Base-by-base conservation (phyloP, 2,329 filamentous ascomycete species). In the Chrysoporthe deuterocubensis region DNA sequence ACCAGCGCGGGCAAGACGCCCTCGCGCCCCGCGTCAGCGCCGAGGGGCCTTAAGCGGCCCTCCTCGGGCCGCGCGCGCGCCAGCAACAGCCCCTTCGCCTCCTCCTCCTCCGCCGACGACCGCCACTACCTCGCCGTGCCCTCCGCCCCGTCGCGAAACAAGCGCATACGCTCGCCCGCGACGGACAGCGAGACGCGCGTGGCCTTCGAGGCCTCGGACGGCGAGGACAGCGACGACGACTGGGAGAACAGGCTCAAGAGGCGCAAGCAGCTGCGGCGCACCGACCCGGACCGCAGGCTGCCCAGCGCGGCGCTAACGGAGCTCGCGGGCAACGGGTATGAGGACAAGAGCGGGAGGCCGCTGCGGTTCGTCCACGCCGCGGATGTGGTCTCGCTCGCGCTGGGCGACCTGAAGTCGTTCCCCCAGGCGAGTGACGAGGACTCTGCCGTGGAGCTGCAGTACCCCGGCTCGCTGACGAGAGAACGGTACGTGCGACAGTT, bases 361-460 rank as follows among this genome's bases (percentile, higher is more conserved):
- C 76, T 82, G 46, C 75, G 77, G 44, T 83, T 90, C 67, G 84
- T 90, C 40, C 87, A 90, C 72, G 87, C 87, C 4, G 83, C 83
- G 4, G 81, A 88, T 71, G 82, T 90, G 32, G 84, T 84, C 48
- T 86, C 81, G 57, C 76, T 84, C 32, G 78, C 81, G 64, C 79
- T 82, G 6, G 84, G 83, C 54, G 87, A 84, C 68, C 82, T 83
- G 40, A 82, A 83, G 0, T 82, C 83, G 14, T 80, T 86, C 43
- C 66, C 68, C 68, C 81, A 82, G 50, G 80, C 83, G 2, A 78
- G 80, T 60, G 79, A 82, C 60, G 82, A 88, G 68, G 84, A 88
- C 67, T 83, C 89, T 7, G 81, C 79, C 13, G 87, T 96, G 68
- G 83, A 90, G 75, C 81, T 98, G 72, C 92, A 96, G 77, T 98